Base-by-base conservation (phyloP, 2,329 filamentous ascomycete species). In the Davidsoniella virescens region DNA sequence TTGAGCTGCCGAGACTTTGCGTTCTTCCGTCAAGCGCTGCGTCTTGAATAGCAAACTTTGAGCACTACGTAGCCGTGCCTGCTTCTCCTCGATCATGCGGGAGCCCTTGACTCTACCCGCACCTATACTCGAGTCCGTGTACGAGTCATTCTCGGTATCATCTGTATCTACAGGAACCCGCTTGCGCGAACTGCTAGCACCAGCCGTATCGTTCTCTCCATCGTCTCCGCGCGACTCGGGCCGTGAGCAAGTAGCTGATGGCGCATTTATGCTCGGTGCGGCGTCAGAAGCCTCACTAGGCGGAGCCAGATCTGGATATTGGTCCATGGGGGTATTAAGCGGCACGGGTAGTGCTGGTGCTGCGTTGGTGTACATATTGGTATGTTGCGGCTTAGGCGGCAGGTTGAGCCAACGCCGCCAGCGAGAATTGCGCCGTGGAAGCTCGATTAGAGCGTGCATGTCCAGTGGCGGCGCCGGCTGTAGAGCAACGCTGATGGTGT, bases 31-130 rank as follows among this genome's bases (percentile, higher is more conserved):
- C n/a, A 50, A 40, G 23, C 7, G 44, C 40, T 55, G 54, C 23
- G 59, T 57, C 41, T 60, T 57, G 26, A 58, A 56, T 38, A 70
- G 59, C 47, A 72, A 56, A 49, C 58, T 61, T 26, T 64, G 61
- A 1, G 70, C 69, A 26, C 68, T 60, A 39, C 60, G 58, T 25
- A 72, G 54, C 47, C 69, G 61, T 39, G 65, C 65, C 46, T 64
- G 61, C 52, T 60, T 66, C 43, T 65, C 61, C 44, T 56, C 58
- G 43, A 67, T 55, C 2, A 60, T 60, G 7, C 58, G 58, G 39
- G 52, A 55, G 8, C 54, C 53, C 5, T 53, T 56, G 20, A 44
- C 25, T 3, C 52, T 48, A 1, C 36, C 50, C 40, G 56, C 56
- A 10, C 58, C 56, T 33, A 58, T 58, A 48, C 57, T 61, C 25